A percentile compares a stretch with the other conserved stretches of the same genome.
Conservation (phyloP, 2,329 filamentous ascomycete genomes). For the Tympanopsis confertula region DNA sequence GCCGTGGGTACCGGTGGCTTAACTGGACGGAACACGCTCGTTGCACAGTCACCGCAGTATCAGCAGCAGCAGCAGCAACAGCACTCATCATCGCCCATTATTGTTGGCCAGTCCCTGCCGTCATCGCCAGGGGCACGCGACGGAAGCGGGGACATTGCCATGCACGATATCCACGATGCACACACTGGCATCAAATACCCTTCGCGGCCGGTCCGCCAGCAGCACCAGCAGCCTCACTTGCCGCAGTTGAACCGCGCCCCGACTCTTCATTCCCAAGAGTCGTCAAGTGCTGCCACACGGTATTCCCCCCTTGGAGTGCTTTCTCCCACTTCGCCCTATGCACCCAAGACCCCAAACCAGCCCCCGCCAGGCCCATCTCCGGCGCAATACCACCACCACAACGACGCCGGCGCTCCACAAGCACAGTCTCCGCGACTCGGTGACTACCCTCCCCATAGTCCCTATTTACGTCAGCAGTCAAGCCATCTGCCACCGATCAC, state of each 20-base stretch:
- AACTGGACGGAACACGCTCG: too few relatives aligned
- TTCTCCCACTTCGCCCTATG: conserved; percentile 71
- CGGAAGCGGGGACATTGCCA: conserved; percentile 65
- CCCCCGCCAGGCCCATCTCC: conserved; percentile 32
- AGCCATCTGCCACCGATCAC: conserved; percentile 59
- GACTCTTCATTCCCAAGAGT: conserved; percentile 66
- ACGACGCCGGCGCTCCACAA: conserved; percentile 49
- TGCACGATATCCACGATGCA: conserved; percentile 77
- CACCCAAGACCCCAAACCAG: conserved; percentile 45
- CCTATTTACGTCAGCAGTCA: conserved; percentile 44
- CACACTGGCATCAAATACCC: conserved; percentile 81
- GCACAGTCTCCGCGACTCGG: conserved; percentile 65
- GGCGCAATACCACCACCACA: conserved; percentile 37
- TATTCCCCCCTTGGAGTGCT: conserved; percentile 94
- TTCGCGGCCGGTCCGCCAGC: conserved; percentile 63
- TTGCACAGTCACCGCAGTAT: too few relatives aligned
- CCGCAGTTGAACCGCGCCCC: conserved; percentile 32
- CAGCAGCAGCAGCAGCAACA: conserved; percentile 30
- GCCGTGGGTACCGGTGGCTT: too few relatives aligned
- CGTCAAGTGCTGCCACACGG: conserved; percentile 73
- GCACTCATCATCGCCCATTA: conserved; percentile 45
- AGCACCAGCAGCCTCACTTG: conserved; percentile 65
- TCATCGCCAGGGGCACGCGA: too few relatives aligned
- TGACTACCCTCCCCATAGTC: conserved; percentile 38
- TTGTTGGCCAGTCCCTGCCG: conserved; percentile 44